A percentile compares a stretch with the other conserved stretches of the same genome.
Evolutionary conservation across 495 filamentous ascomycete species (phyloP).

Genomic region (Echria macrotheca): DNA sequence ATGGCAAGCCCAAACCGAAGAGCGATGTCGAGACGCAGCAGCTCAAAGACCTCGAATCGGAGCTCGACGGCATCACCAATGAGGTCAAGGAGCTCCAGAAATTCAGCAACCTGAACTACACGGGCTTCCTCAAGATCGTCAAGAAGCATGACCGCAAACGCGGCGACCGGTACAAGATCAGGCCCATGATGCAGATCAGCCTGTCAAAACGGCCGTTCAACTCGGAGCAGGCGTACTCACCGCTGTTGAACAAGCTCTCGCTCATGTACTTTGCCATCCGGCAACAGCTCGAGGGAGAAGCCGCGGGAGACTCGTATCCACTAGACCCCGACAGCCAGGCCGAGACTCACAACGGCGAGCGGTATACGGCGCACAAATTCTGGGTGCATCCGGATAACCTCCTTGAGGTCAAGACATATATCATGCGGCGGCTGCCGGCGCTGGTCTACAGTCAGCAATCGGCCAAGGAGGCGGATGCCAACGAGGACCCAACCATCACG

Average conservation of each 20-base stretch:
- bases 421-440: slow-evolving; percentile 81
- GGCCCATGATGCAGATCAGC: slow-evolving; percentile 83
- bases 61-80: slow-evolving; percentile 80
- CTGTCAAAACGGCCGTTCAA: slow-evolving; percentile 86
- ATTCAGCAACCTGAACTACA: slow-evolving; percentile 94
- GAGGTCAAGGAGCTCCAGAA: slow-evolving; percentile 92
- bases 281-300: slow-evolving; percentile 61
- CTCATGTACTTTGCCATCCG: slow-evolving; percentile 93
- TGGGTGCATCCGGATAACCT: slow-evolving; percentile 96
- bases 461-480: slow-evolving; percentile 67
- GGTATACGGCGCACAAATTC: slow-evolving; percentile 92
- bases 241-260: slow-evolving; percentile 81
- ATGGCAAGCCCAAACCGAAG: slow-evolving; percentile 27
- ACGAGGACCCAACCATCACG: slow-evolving; percentile 84
- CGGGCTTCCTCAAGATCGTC: slow-evolving; percentile 92
- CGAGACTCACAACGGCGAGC: slow-evolving; percentile 51
- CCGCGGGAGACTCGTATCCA: slow-evolving; percentile 20
- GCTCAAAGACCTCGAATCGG: slow-evolving; percentile 64
- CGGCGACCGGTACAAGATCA: slow-evolving; percentile 72
- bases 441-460: slow-evolving; percentile 88
- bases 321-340: slow-evolving; percentile 34
- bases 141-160: slow-evolving; percentile 97
- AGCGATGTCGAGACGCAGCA: slow-evolving; percentile 44
- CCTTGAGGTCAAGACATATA: slow-evolving; percentile 90
- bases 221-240: slow-evolving; percentile 82